Base-by-base conservation (phyloP, 2,329 filamentous ascomycete species). In the Pyrenochaeta sp. region DNA sequence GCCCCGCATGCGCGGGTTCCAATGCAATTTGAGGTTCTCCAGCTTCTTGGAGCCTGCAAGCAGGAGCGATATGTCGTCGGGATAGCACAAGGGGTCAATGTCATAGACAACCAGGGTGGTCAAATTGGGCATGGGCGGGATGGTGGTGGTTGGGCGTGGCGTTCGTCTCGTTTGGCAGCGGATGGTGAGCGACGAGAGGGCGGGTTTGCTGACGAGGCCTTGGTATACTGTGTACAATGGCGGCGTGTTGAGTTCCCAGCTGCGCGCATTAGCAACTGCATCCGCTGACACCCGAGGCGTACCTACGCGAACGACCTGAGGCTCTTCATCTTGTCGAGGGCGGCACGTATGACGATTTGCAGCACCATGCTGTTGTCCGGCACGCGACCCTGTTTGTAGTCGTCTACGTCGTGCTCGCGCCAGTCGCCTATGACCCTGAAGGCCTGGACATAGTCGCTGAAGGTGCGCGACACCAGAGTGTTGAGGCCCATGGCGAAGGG, bases 281-380 rank as follows among this genome's bases (percentile, higher is more conserved):
- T 9, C 23, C 23, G 23, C 23, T 27, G 23, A 9, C 4, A 9
- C 9, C 23, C 23, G 23, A 27, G 23, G 20, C 10, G n/a, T 17
- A 68, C 75, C 18, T 73, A 81, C 78, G 72, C 79, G 64, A 88
- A 87, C 11, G 76, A 77, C 53, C 81, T 73, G 56, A 88, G 72
- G 42, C 80, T 80, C 14, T 74, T 75, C 83, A 86, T 87, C 68
- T 79, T 82, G 69, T 87, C 85, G 30, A 87, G 74, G 1, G 83
- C 84, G 2, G 83, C 84, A 51, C 85, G 81, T 45, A 86, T 76
- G 2, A 82, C 79, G 44, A 86, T 83, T 66, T 86, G 87, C 64
- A 88, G 74, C 78, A 88, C 80, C 83, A 88, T 87, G 32, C 80
- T 83, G 39, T 82, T 85, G 72, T 88, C 85, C n/a, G 85, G 84